A percentile compares a stretch with the other conserved stretches of the same genome.
Evolutionary conservation across 345 rosid species (phyloP).

Genomic region (Psidium friedrichsthalianum): DNA sequence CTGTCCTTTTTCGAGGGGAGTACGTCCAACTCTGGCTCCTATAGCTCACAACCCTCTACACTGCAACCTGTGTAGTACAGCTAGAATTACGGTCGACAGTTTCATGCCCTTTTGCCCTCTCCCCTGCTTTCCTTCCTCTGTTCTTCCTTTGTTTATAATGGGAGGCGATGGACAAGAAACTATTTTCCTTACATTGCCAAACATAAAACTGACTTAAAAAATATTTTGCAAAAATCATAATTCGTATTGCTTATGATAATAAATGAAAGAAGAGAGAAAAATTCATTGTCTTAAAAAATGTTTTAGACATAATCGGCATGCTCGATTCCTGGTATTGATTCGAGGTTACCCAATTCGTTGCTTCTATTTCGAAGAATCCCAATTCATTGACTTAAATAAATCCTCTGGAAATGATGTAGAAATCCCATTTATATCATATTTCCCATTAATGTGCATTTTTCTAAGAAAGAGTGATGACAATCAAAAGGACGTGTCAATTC

Average conservation of each 20-base stretch:
- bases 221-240: too few species aligned
- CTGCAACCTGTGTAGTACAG: neutral
- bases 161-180: neutral
- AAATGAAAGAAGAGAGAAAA: too few species aligned
- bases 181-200: neutral
- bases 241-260: too few species aligned
- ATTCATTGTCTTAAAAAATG: too few species aligned
- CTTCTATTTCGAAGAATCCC: neutral
- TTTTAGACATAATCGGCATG: neutral
- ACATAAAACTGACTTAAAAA: neutral
- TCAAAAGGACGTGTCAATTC: neutral
- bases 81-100: neutral
- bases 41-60: neutral
- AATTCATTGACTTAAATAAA: neutral
- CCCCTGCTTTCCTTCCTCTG: neutral
- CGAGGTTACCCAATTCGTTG: neutral
- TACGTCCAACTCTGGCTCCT: neutral
- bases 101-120: neutral
- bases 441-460: neutral
- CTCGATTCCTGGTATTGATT: neutral
- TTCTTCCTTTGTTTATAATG: neutral
- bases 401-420: neutral
- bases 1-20: neutral
- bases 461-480: neutral
- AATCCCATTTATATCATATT: neutral